phyloP scores from a whole-genome alignment of 2,329 filamentous ascomycete genomes.

The Colletotrichum lupini region DNA sequence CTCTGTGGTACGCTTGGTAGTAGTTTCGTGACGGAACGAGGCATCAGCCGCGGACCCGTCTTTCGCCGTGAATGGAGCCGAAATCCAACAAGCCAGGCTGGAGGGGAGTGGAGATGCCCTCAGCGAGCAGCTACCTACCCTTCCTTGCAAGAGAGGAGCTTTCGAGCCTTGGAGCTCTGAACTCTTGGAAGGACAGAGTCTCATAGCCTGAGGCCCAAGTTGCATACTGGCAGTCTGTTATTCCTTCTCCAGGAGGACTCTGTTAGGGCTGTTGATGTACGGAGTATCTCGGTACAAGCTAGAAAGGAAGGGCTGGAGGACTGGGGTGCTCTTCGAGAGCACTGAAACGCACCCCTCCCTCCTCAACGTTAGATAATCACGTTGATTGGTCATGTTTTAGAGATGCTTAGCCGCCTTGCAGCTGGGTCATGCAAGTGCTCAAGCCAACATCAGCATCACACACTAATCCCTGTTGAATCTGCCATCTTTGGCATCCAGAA shows the following conservation, averaged over 20 bases:
- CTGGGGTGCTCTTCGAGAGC: conserved; percentile 1
- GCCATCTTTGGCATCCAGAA: conserved; percentile 29
- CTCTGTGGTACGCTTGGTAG: not conserved
- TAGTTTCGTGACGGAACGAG: not conserved
- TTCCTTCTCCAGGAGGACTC: not conserved
- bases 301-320: conserved; percentile 6
- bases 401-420: conserved; percentile 39
- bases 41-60: not conserved
- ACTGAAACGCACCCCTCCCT: conserved; percentile 34
- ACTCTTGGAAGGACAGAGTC: not conserved
- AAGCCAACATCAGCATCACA: conserved; percentile 32
- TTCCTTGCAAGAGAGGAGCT: not conserved
- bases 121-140: not conserved
- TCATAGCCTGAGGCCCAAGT: not conserved
- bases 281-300: conserved; percentile 14
- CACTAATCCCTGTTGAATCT: conserved; percentile 30
- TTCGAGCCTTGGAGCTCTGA: not conserved
- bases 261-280: not conserved
- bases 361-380: not conserved
- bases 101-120: not conserved
- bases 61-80: not conserved
- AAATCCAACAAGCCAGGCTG: not conserved
- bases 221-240: not conserved
- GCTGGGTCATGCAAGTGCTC: conserved; percentile 37
- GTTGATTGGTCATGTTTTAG: conserved; percentile 32